Conservation (phyloP, 805 yeast genomes). For the Pichia paraexigua region DNA sequence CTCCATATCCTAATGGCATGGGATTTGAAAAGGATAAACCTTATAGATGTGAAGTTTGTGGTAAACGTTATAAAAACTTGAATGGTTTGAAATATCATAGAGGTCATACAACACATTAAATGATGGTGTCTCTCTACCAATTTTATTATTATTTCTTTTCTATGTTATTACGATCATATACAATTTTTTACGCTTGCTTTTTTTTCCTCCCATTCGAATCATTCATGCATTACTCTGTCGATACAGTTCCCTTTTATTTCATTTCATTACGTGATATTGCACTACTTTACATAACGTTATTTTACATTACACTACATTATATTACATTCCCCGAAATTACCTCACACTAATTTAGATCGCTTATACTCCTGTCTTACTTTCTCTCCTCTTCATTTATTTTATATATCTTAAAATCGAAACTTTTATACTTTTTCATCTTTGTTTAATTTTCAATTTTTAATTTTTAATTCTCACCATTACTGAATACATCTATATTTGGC, state of each 20-base stretch:
- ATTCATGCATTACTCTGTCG: neutral
- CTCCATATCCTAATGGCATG: conserved; percentile 88
- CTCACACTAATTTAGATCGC: neutral
- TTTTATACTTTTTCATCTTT: too few relatives aligned
- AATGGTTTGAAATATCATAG: conserved; percentile 96
- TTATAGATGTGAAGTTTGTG: conserved; percentile 96
- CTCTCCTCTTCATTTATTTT: neutral
- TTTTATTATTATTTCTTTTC: neutral
- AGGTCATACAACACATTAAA: conserved; percentile 92
- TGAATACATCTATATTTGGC: neutral
- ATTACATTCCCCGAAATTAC: neutral
- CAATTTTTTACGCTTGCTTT: neutral
- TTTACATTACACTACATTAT: neutral
- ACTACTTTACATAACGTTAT: neutral
- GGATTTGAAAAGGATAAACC: conserved; percentile 98
- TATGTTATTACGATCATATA: neutral
- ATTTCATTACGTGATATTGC: too few relatives aligned
- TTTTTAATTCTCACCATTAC: neutral
- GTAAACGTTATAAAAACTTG: conserved; percentile 90
- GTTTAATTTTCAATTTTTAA: too few relatives aligned
- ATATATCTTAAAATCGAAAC: too few relatives aligned
- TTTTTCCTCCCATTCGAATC: neutral
- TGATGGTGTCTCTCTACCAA: neutral
- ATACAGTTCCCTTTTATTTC: neutral
- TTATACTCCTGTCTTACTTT: neutral